phyloP scores from a whole-genome alignment of 2,329 filamentous ascomycete species.

The Pseudonectria buxi region DNA sequence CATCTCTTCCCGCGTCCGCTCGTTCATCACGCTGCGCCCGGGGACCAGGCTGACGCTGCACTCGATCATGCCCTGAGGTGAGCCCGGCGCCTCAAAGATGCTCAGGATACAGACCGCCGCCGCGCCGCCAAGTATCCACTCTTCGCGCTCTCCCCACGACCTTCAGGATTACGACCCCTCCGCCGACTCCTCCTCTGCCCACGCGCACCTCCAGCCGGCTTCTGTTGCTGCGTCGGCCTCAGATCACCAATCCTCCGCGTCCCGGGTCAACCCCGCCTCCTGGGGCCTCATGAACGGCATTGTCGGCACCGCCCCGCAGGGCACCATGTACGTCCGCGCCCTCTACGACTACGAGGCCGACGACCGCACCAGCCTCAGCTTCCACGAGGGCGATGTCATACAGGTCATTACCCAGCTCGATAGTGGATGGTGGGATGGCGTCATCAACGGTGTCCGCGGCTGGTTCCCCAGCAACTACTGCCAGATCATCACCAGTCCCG shows the following conservation, averaged over 20 bases:
- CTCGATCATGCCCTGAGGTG: conserved; percentile 29
- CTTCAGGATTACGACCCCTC: conserved; percentile 13
- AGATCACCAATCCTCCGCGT: conserved; percentile 16
- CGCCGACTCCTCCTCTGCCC: conserved; percentile 18
- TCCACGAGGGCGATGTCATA: conserved; percentile 93
- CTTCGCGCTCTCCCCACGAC: conserved; percentile 23
- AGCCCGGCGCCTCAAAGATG: conserved; percentile 25
- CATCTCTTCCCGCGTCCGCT: conserved; percentile 5
- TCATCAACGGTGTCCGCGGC: conserved; percentile 91
- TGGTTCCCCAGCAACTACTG: conserved; percentile 99
- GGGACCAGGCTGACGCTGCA: conserved; percentile 23
- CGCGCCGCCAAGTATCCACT: conserved; percentile 26
- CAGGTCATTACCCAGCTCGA: conserved; percentile 97
- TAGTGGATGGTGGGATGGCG: conserved; percentile 98
- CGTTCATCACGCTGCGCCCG: conserved; percentile 16
- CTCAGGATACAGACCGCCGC: conserved; percentile 25
- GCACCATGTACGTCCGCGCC: conserved; percentile 85
- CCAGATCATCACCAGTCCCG: conserved; percentile 70
- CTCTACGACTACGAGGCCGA: conserved; percentile 98
- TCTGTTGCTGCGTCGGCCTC: conserved; percentile 15
- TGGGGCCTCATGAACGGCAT: conserved; percentile 51
- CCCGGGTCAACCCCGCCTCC: conserved; percentile 21
- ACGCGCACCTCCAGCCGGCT: conserved; percentile 20
- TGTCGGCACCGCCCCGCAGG: conserved; percentile 51
- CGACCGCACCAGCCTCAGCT: conserved; percentile 93